Percentiles rank a stretch among this genome's conserved stretches.
phyloP scores from a whole-genome alignment of 2,329 filamentous ascomycete species.

The Colletotrichum musae region DNA sequence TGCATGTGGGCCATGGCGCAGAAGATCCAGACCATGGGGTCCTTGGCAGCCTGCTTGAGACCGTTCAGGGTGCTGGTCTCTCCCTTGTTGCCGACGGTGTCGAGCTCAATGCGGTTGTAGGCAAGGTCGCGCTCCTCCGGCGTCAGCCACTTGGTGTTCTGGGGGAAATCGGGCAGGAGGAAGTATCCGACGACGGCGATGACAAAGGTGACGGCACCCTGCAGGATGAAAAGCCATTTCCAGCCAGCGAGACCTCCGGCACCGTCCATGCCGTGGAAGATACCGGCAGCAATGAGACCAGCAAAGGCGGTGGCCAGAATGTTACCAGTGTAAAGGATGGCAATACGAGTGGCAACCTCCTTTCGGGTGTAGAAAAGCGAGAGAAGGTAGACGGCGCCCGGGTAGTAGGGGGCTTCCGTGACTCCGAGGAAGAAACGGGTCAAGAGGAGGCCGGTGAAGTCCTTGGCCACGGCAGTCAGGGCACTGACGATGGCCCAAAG shows the following conservation, averaged over 20 bases:
- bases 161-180: constrained; percentile 44
- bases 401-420: constrained; percentile 49
- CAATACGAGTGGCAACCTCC: constrained; percentile 74
- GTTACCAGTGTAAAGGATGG: constrained; percentile 71
- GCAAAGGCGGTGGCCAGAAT: constrained; percentile 78
- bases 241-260: constrained; percentile 54
- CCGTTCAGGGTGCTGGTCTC: constrained; percentile 45
- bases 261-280: constrained; percentile 70
- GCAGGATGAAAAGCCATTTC: constrained; percentile 60
- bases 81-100: constrained; percentile 45
- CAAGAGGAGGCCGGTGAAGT: constrained; percentile 51
- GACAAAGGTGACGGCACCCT: constrained; percentile 54
- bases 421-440: constrained; percentile 54
- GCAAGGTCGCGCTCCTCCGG: constrained; percentile 43
- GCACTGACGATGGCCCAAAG: constrained; percentile 41
- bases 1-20: constrained; percentile 66
- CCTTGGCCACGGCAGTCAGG: constrained; percentile 52
- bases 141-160: constrained; percentile 44
- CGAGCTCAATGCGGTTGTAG: constrained; percentile 45
- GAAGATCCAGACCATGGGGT: constrained; percentile 62
- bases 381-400: constrained; percentile 65
- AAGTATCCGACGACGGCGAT: constrained; percentile 41
- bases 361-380: constrained; percentile 76
- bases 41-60: constrained; percentile 54
- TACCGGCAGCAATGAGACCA: constrained; percentile 74